Conservation (phyloP, 352 stramenopile species). For the Salisapilia sapeloensis region DNA sequence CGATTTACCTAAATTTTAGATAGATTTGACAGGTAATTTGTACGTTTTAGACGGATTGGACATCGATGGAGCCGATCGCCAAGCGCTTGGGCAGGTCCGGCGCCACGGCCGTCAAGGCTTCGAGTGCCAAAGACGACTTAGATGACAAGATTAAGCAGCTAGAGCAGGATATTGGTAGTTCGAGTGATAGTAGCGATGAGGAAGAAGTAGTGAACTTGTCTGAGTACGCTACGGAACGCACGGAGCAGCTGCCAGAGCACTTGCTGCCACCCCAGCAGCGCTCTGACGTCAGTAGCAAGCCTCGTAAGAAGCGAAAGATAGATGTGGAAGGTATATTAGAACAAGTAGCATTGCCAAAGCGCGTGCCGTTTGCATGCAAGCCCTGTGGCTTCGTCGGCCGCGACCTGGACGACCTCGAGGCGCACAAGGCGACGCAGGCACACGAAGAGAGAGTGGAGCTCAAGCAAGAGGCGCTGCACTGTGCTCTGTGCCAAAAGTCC, state of each 20-base stretch:
- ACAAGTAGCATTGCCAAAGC: slow-evolving; percentile 29
- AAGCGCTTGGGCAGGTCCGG: slow-evolving; percentile 69
- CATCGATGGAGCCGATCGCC: slow-evolving; percentile 55
- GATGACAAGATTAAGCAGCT: slow-evolving; percentile 46
- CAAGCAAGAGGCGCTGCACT: slow-evolving; percentile 16
- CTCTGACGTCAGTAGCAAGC: slow-evolving; percentile 3
- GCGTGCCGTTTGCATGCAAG: slow-evolving; percentile 71
- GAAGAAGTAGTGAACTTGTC: slow-evolving; percentile 44
- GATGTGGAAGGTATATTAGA: slow-evolving; percentile 17
- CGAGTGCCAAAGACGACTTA: slow-evolving; percentile 22
- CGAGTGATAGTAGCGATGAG: slow-evolving; percentile 5
- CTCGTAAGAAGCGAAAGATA: slow-evolving; percentile 13
- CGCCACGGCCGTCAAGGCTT: slow-evolving; percentile 24
- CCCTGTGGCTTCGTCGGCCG: slow-evolving; percentile 61
- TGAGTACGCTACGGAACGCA: slow-evolving; percentile 36
- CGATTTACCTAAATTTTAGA: too few species aligned
- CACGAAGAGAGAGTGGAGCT: slow-evolving; percentile 20
- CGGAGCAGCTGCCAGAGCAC: slow-evolving; percentile 35
- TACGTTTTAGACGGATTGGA: not conserved
- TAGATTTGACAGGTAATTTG: not conserved
- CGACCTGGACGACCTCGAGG: slow-evolving; percentile 41
- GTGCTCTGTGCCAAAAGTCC: slow-evolving; percentile 49
- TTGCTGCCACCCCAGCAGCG: slow-evolving; percentile 25
- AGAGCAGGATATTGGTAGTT: slow-evolving; percentile 38
- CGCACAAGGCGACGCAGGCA: slow-evolving; percentile 22